phyloP scores from a whole-genome alignment of 225 moss, liverwort and hornwort genomes.

The Polytrichum commune region DNA sequence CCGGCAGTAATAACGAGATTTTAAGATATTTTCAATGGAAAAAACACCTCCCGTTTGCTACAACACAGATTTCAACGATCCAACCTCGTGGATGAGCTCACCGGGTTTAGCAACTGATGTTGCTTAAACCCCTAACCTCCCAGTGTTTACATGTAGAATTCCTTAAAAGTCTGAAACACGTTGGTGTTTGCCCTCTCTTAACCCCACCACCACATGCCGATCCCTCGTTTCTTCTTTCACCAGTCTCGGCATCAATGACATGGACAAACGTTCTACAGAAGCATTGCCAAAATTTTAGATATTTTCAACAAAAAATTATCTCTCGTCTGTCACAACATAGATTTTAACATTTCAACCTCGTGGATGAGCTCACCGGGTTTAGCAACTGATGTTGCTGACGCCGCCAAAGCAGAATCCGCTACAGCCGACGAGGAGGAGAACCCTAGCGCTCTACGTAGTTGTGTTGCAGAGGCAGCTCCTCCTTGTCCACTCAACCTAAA shows the following conservation, averaged over 20 bases:
- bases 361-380: conserved; percentile 23
- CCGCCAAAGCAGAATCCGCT: conserved; percentile 17
- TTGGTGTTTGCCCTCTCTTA: neutral
- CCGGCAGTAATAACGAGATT: no score
- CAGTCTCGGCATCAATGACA: neutral
- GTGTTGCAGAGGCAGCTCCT: conserved; percentile 3
- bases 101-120: conserved; percentile 16
- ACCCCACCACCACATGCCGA: neutral
- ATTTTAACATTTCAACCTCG: neutral
- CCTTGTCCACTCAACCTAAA: conserved; percentile 13
- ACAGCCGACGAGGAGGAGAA: conserved; percentile 28
- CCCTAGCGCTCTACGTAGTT: conserved; percentile 19
- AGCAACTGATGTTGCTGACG: conserved; percentile 14
- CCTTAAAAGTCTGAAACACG: no score
- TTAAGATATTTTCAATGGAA: neutral
- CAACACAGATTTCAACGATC: neutral
- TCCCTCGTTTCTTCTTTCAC: neutral
- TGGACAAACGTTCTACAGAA: neutral
- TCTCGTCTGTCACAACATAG: neutral
- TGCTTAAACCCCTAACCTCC: conserved; percentile 1
- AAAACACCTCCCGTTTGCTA: neutral
- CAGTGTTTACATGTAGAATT: no score
- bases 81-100: conserved; percentile 5
- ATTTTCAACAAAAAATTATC: neutral
- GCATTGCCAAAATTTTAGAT: no score